Evolutionary conservation across 805 yeast genomes (phyloP).

Genomic region (Maudiozyma serrabonitensis): DNA sequence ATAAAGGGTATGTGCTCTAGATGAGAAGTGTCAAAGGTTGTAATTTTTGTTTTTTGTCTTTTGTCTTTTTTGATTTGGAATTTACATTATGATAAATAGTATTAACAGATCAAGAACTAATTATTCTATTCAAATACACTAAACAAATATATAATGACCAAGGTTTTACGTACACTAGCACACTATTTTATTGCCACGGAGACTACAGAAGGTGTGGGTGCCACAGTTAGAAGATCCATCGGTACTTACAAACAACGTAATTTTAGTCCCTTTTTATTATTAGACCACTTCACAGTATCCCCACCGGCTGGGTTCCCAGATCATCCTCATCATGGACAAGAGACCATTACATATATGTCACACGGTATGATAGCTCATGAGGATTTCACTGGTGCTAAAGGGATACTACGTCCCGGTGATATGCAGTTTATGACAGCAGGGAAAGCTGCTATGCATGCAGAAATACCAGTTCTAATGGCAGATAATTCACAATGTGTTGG

Average conservation of each 20-base stretch:
- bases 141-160: neutral
- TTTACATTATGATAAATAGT: too few relatives aligned
- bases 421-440: slow-evolving; percentile 94
- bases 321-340: slow-evolving; percentile 78
- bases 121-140: neutral
- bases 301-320: slow-evolving; percentile 72
- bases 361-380: slow-evolving; percentile 69
- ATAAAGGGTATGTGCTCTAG: too few relatives aligned
- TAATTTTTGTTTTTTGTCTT: too few relatives aligned
- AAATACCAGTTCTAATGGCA: slow-evolving; percentile 59
- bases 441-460: slow-evolving; percentile 75
- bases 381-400: slow-evolving; percentile 80
- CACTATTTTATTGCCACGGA: slow-evolving; percentile 51
- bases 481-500: slow-evolving; percentile 49
- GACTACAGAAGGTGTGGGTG: slow-evolving; percentile 84
- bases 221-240: slow-evolving; percentile 69
- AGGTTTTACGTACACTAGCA: slow-evolving; percentile 35
- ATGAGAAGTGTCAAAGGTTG: too few relatives aligned
- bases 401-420: slow-evolving; percentile 71
- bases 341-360: slow-evolving; percentile 61
- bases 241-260: slow-evolving; percentile 60
- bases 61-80: too few relatives aligned
- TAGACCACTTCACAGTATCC: slow-evolving; percentile 64
- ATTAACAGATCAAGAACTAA: too few relatives aligned
- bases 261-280: slow-evolving; percentile 72